Percentiles rank a stretch among this genome's conserved stretches.
phyloP scores from a whole-genome alignment of 257 asterid species.

The Ehretia macrophylla region DNA sequence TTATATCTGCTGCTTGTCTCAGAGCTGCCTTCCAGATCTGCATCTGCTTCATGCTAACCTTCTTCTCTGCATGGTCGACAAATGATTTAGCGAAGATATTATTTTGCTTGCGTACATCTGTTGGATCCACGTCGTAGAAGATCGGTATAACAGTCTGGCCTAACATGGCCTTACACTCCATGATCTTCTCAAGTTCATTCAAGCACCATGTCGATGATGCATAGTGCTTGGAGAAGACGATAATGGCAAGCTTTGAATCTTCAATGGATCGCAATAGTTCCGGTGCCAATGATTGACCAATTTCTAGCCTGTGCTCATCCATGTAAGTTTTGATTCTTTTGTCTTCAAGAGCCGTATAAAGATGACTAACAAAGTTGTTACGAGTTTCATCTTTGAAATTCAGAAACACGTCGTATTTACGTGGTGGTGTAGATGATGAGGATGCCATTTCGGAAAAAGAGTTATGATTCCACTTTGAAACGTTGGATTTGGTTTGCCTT shows the following conservation, averaged over 20 bases:
- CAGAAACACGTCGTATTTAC: background rate
- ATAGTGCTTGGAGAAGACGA: background rate
- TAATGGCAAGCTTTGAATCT: background rate
- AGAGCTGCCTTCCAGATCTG: background rate
- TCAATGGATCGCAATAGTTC: background rate
- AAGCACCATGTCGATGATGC: background rate
- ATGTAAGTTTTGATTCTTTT: background rate
- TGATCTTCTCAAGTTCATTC: background rate
- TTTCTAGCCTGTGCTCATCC: background rate
- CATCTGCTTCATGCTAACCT: background rate
- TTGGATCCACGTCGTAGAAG: background rate
- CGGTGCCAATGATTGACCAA: background rate
- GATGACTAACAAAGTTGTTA: background rate
- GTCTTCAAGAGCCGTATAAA: background rate
- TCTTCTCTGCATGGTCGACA: background rate
- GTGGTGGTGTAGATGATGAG: no score
- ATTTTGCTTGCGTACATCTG: background rate
- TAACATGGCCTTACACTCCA: background rate
- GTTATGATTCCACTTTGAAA: no score
- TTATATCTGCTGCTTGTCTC: background rate
- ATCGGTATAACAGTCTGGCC: background rate
- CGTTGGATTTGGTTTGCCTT: no score
- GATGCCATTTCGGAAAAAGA: no score
- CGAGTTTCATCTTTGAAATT: background rate
- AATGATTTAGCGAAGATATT: background rate